These are phyloP conservation scores for Trichoderma sp. DNA, from an alignment of 2,329 filamentous ascomycete species.

Conservation along the genomic window DNA sequence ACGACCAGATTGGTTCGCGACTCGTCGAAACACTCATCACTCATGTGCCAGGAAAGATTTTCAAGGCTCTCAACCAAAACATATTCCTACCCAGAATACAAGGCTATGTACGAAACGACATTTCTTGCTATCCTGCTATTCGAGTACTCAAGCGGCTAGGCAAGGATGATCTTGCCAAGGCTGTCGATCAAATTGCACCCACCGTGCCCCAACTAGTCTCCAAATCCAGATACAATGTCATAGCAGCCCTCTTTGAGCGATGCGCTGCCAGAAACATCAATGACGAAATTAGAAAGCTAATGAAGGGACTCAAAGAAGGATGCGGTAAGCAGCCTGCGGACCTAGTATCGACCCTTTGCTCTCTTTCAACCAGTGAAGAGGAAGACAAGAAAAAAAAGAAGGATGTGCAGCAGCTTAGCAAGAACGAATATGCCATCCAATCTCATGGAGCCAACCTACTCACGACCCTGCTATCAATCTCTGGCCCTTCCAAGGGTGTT, in stretches of 20 bases:
- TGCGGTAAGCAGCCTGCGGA: constrained; percentile 51
- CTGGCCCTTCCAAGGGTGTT: constrained; percentile 70
- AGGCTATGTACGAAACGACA: constrained; percentile 82
- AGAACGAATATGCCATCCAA: constrained; percentile 59
- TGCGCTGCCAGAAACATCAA: constrained; percentile 68
- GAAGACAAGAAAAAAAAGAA: constrained; percentile 40
- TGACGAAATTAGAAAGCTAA: constrained; percentile 52
- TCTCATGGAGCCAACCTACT: constrained; percentile 80
- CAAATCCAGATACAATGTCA: constrained; percentile 73
- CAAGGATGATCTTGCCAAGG: constrained; percentile 79
- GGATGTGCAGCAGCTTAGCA: constrained; percentile 44
- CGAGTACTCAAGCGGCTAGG: constrained; percentile 79
- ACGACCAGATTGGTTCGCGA: constrained; percentile 87
- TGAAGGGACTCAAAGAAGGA: constrained; percentile 50
- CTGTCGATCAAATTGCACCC: constrained; percentile 70
- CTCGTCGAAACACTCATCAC: constrained; percentile 84
- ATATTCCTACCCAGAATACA: constrained; percentile 79
- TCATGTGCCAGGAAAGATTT: constrained; percentile 80
- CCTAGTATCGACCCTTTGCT: constrained; percentile 53
- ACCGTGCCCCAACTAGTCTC: constrained; percentile 73
- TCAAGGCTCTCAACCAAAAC: constrained; percentile 82
- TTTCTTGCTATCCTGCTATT: constrained; percentile 84
- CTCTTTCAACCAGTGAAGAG: constrained; percentile 42
- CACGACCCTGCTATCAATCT: constrained; percentile 74
- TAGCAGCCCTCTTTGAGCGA: constrained; percentile 81